Percentiles rank a stretch among this genome's conserved stretches.
Evolutionary conservation across 169 alveolate species (phyloP).

Genomic region (Cryptosporidium ubiquitum): DNA sequence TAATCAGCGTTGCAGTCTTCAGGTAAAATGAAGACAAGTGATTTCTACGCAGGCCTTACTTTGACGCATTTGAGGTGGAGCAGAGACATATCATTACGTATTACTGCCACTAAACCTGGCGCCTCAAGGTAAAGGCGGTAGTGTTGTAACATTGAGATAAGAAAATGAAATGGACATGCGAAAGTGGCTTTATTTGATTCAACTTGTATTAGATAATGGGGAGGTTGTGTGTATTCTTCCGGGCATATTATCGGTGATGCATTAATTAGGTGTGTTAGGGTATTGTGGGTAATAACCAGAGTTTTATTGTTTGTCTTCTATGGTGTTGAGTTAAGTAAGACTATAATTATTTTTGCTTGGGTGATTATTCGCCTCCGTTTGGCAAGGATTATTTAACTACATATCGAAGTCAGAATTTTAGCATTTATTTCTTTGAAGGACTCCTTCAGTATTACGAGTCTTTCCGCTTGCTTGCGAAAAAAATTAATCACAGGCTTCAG

Average conservation of each 20-base stretch:
- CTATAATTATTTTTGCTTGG: background rate
- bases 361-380: background rate
- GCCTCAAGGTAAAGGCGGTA: background rate
- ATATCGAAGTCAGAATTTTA: background rate
- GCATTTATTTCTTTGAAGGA: background rate
- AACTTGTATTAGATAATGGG: background rate
- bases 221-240: background rate
- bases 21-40: conserved; percentile 76
- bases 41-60: conserved; percentile 16
- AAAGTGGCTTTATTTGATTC: background rate
- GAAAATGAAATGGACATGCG: background rate
- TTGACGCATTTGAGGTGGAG: conserved; percentile 31
- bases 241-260: background rate
- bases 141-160: background rate
- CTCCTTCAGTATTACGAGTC: background rate
- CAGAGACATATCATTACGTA: conserved; percentile 34
- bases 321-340: background rate
- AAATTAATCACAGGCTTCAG: background rate
- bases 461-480: background rate
- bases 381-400: background rate
- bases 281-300: background rate
- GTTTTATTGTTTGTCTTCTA: background rate
- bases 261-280: background rate
- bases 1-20: conserved; percentile 76
- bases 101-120: background rate